Evolutionary conservation across 2,329 filamentous ascomycete species (phyloP), one percentile per base, ranked within the genome.

Genomic region (Neopestalotiopsis sp.): DNA sequence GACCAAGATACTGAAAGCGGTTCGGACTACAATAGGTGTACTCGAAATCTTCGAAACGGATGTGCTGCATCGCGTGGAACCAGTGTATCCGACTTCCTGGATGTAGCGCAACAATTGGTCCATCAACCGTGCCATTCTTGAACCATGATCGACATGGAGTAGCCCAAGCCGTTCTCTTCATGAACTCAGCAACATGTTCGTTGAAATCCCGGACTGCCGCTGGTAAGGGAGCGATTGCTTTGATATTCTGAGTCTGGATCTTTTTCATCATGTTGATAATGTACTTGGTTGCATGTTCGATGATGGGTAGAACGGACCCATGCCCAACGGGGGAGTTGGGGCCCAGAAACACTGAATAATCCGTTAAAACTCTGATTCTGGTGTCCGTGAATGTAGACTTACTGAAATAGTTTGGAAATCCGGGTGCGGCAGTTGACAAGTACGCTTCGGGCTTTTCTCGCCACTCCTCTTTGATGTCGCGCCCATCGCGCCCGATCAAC

Each of bases 401-500:
- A 49, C 45, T 68, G 20, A 71, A 67, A 28, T 71, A 71, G 67
- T 72, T 72, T 4, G 70, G 70, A 30, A 72, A 70, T 10, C 59
- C 40, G 14, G 62, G 63, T 5, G 68, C 67, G 4, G 65, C 61
- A 20, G 69, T 40, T 1, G 65, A 63, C 3, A 72, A 64, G 45
- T 72, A 72, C 1, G 58, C 67, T n/a, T 42, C 12, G 5, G 74
- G 73, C 1, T 71, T 66, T 17, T 74, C 65, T 5, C 66, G 70
- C 70, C 72, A 73, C 24, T 73, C 70, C 5, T 74, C 70, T 32
- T 67, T 66, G 4, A 75, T 68, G 57, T 65, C 69, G 20, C 69
- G 56, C 3, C 72, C 72, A 30, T 73, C 67, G 13, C 71, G 71
- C 53, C 74, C 75, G 57, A 75, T 70, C 10, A 70, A 70, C 3